Evolutionary conservation across 768 basidiomycete species (phyloP).

Genomic region (Coprinopsis sp.): DNA sequence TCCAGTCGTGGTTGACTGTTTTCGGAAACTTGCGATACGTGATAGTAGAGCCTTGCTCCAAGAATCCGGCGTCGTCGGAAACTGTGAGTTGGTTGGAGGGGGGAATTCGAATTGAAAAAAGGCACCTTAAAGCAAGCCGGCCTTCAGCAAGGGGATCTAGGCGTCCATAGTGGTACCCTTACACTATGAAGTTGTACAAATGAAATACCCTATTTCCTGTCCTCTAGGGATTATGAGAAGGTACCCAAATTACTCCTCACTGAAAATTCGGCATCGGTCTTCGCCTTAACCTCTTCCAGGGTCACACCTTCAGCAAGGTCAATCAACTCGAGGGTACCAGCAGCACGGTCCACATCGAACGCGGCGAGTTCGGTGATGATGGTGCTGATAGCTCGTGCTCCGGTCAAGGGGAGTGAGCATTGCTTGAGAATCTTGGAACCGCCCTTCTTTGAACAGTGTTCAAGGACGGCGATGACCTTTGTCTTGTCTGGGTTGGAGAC

Average conservation of each 20-base stretch:
- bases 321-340: conserved; percentile 66
- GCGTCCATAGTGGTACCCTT: too few relatives aligned
- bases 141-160: too few relatives aligned
- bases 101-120: too few relatives aligned
- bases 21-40: too few relatives aligned
- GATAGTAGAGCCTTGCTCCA: too few relatives aligned
- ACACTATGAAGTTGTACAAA: too few relatives aligned
- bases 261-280: conserved; percentile 83
- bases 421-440: conserved; percentile 81
- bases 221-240: conserved; percentile 26
- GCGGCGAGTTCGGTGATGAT: conserved; percentile 93
- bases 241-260: conserved; percentile 48
- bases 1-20: too few relatives aligned
- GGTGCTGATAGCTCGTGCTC: conserved; percentile 80
- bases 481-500: conserved; percentile 96
- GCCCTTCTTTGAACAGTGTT: conserved; percentile 88
- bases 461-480: conserved; percentile 85
- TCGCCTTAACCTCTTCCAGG: conserved; percentile 77
- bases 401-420: conserved; percentile 84
- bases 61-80: too few relatives aligned
- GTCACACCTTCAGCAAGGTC: conserved; percentile 85
- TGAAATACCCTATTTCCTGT: too few relatives aligned
- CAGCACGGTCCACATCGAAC: conserved; percentile 79
- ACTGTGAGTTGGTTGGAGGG: too few relatives aligned
- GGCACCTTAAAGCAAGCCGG: too few relatives aligned